These are phyloP conservation scores for Phanerochaete sordida DNA, from an alignment of 768 basidiomycete species.

Conservation along the genomic window DNA sequence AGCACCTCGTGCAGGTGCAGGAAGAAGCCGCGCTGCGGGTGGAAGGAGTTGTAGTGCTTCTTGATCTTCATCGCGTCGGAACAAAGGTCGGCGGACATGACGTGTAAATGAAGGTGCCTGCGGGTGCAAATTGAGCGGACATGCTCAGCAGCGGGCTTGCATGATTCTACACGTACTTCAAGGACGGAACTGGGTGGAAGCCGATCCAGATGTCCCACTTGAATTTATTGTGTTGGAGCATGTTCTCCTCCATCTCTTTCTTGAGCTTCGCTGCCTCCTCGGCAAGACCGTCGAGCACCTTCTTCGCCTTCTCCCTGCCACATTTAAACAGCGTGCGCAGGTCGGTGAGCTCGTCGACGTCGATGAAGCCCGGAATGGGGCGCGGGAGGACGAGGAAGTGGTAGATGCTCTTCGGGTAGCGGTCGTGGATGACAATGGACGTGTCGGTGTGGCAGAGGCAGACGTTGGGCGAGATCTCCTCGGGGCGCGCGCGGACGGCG, in stretches of 20 bases:
- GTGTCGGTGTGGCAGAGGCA: conserved; percentile 50
- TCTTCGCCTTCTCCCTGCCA: conserved; percentile 51
- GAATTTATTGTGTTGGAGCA: conserved; percentile 70
- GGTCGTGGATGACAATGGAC: conserved; percentile 69
- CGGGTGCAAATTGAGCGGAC: too few species aligned
- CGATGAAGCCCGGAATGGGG: conserved; percentile 33
- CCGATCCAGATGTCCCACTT: conserved; percentile 77
- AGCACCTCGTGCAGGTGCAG: conserved; percentile 74
- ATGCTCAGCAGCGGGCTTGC: neutral
- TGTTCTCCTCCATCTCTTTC: conserved; percentile 71
- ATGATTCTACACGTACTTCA: conserved; percentile 61
- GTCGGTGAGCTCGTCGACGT: conserved; percentile 41
- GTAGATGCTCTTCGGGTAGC: conserved; percentile 79
- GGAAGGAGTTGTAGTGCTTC: conserved; percentile 91
- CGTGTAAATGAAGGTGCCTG: conserved; percentile 83
- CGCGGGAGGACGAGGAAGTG: conserved; percentile 86
- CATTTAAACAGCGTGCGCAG: conserved; percentile 53
- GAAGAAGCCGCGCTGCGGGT: conserved; percentile 82
- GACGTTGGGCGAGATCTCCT: neutral
- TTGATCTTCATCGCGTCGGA: conserved; percentile 76
- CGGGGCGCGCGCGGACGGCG: neutral
- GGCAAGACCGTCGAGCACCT: conserved; percentile 47
- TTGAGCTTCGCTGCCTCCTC: conserved; percentile 55
- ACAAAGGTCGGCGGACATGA: conserved; percentile 75
- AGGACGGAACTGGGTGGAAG: conserved; percentile 83